phyloP scores from a whole-genome alignment of 352 stramenopile genomes.

The Pythium phragmiticola region DNA sequence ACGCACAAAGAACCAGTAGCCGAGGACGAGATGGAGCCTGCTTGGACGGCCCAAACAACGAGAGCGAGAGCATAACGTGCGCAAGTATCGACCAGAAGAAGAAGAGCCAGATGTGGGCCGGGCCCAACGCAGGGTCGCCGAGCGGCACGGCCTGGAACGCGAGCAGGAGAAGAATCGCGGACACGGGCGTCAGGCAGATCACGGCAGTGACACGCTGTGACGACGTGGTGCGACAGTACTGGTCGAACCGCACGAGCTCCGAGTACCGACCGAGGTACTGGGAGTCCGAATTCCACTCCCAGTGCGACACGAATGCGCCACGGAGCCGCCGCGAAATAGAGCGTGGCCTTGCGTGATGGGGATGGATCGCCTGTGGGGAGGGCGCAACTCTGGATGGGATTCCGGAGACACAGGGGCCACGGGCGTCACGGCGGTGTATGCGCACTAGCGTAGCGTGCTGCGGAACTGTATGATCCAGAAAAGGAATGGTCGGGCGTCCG shows the following conservation, averaged over 20 bases:
- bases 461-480: too few species aligned
- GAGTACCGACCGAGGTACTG: constrained; percentile 15
- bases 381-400: too few species aligned
- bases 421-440: too few species aligned
- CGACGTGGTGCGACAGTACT: constrained; percentile 7
- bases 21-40: constrained; percentile 7
- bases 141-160: constrained; percentile 11
- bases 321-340: too few species aligned
- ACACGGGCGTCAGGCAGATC: neutral
- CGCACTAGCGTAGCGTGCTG: too few species aligned
- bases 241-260: constrained; percentile 20
- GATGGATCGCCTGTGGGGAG: too few species aligned
- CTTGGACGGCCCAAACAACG: constrained; percentile 10
- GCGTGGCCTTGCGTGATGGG: too few species aligned
- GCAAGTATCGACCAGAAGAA: neutral
- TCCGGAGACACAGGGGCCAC: too few species aligned
- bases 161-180: neutral
- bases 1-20: constrained; percentile 8
- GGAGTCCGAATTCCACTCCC: too few species aligned
- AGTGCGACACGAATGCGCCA: too few species aligned
- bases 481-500: too few species aligned
- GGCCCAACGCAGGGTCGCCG: constrained; percentile 3
- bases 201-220: constrained; percentile 3
- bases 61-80: constrained; percentile 13
- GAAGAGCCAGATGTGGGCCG: neutral